phyloP scores from a whole-genome alignment of 192 early-diverging fungal genomes.

The Geranomyces michiganensis region DNA sequence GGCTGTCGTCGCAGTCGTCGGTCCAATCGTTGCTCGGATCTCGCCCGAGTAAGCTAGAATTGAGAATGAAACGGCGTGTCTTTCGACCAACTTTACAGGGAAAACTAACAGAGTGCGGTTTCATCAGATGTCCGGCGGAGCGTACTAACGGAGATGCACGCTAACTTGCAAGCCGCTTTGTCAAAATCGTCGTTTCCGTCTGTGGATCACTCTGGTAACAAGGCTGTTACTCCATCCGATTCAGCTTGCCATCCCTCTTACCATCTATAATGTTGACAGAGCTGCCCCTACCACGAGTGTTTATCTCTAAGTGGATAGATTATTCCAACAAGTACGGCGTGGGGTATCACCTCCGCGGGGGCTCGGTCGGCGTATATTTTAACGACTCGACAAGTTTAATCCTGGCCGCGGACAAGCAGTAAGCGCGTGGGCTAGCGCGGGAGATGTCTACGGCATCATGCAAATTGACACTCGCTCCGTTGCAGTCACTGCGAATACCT shows the following conservation, averaged over 20 bases:
- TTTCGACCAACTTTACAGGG: too few relatives aligned
- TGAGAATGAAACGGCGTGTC: too few relatives aligned
- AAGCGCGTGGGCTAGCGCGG: conserved; percentile 21
- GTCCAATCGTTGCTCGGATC: neutral
- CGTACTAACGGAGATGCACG: conserved; percentile 41
- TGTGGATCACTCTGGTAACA: too few relatives aligned
- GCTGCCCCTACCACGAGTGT: conserved; percentile 47
- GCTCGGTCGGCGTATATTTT: conserved; percentile 80
- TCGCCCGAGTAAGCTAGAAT: neutral
- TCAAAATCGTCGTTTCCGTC: neutral
- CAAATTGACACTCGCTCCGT: neutral
- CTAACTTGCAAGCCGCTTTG: conserved; percentile 38
- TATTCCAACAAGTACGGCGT: conserved; percentile 84
- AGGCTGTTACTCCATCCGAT: too few relatives aligned
- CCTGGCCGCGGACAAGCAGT: conserved; percentile 61
- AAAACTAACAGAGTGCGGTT: too few relatives aligned
- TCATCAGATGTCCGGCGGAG: neutral
- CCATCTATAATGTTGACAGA: conserved; percentile 5
- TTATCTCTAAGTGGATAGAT: conserved; percentile 89
- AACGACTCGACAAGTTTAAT: conserved; percentile 85
- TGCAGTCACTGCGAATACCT: conserved; percentile 52
- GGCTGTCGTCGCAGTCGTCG: neutral
- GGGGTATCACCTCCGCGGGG: conserved; percentile 85
- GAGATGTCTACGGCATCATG: neutral
- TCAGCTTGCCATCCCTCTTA: too few relatives aligned